These are phyloP conservation scores for Scedosporium apiospermum DNA, from an alignment of 2,329 filamentous ascomycete genomes.

Conservation along the genomic window DNA sequence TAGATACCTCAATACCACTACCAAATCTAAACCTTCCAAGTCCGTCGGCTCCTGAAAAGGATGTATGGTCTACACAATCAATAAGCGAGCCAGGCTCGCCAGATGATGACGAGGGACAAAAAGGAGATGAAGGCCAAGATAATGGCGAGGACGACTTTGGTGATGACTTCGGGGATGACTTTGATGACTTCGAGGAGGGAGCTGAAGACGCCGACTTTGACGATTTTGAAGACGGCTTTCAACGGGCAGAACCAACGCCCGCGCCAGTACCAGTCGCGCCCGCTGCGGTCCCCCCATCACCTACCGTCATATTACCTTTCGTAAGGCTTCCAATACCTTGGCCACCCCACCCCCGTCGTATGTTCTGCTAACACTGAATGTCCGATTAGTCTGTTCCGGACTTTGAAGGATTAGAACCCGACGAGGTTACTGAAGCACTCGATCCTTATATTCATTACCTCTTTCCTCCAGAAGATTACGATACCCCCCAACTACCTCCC, in stretches of 20 bases:
- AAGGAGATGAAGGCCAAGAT: constrained; percentile 15
- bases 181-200: constrained; percentile 54
- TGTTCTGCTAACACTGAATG: constrained; percentile 3
- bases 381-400: constrained; percentile 52
- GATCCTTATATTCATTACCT: constrained; percentile 58
- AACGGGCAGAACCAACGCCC: constrained; percentile 37
- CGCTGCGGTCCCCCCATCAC: constrained; percentile 19
- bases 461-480: constrained; percentile 50
- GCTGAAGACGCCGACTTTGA: constrained; percentile 49
- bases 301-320: constrained; percentile 33
- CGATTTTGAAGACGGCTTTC: constrained; percentile 66
- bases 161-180: constrained; percentile 49
- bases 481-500: constrained; percentile 39
- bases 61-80: neutral
- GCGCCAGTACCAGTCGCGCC: constrained; percentile 17
- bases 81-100: neutral
- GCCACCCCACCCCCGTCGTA: neutral
- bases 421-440: constrained; percentile 51
- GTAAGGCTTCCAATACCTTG: constrained; percentile 19
- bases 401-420: constrained; percentile 50
- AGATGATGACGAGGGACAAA: constrained; percentile 7
- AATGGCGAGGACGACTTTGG: constrained; percentile 24
- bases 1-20: constrained; percentile 10
- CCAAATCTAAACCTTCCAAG: constrained; percentile 22
- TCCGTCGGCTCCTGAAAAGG: constrained; percentile 9